These are phyloP conservation scores for Aspergillus versicolor DNA, from an alignment of 2,329 filamentous ascomycete genomes.

Conservation along the genomic window DNA sequence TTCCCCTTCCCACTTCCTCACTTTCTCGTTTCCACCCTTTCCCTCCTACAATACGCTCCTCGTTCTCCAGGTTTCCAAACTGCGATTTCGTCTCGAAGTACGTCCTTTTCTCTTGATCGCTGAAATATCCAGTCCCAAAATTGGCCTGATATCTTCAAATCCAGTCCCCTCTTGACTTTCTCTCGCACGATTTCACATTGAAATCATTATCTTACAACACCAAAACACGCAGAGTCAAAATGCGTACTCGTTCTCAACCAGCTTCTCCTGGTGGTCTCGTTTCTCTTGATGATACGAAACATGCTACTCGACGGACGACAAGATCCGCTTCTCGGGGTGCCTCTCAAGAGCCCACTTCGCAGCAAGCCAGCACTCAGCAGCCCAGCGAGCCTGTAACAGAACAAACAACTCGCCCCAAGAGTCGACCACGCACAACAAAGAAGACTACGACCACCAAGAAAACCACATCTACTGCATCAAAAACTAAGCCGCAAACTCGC, in stretches of 20 bases:
- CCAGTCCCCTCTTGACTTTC: neutral
- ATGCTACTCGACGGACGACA: slow-evolving; percentile 20
- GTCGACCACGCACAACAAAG: slow-evolving; percentile 16
- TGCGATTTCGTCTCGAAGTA: neutral
- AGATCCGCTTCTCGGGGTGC: slow-evolving; percentile 17
- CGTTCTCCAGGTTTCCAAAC: slow-evolving; percentile 4
- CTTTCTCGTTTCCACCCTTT: slow-evolving; percentile 6
- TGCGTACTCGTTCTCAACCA: slow-evolving; percentile 41
- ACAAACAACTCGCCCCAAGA: slow-evolving; percentile 15
- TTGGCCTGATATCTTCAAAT: neutral
- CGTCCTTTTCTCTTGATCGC: neutral
- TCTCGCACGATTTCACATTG: neutral
- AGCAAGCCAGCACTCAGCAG: slow-evolving; percentile 10
- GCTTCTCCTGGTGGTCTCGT: slow-evolving; percentile 34
- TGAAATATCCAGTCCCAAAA: neutral
- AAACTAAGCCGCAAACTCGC: slow-evolving; percentile 10
- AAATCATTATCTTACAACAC: neutral
- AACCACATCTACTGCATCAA: slow-evolving; percentile 3
- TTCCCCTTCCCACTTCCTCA: slow-evolving; percentile 1
- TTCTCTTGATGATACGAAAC: slow-evolving; percentile 31
- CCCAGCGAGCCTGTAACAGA: slow-evolving; percentile 12
- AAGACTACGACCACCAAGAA: slow-evolving; percentile 15
- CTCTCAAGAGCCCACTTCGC: slow-evolving; percentile 4
- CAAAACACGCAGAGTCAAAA: slow-evolving; percentile 19
- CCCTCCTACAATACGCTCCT: slow-evolving; percentile 4